These are phyloP conservation scores for Mesotaenium endlicherianum DNA, from an alignment of 139 green algal genomes.

Conservation along the genomic window DNA sequence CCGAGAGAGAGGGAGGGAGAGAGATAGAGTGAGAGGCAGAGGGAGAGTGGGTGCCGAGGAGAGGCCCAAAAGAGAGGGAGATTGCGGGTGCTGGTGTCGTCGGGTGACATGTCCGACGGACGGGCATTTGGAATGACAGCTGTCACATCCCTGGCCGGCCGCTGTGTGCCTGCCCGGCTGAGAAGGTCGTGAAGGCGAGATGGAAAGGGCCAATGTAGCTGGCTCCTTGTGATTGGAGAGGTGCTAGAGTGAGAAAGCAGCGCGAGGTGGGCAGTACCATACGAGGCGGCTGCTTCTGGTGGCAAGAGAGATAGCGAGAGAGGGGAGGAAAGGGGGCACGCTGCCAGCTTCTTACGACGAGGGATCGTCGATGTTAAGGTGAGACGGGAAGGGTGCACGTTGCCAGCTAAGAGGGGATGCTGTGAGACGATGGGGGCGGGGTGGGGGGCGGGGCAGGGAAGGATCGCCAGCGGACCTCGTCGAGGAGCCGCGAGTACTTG, in stretches of 20 bases:
- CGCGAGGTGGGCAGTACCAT: too few species aligned
- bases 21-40: background rate
- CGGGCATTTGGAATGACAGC: background rate
- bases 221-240: too few species aligned
- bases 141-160: background rate
- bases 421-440: background rate
- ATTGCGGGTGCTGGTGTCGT: background rate
- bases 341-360: background rate
- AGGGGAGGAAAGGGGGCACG: background rate
- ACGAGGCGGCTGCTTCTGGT: background rate
- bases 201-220: too few species aligned
- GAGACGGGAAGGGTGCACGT: background rate
- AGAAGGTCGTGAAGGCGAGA: too few species aligned
- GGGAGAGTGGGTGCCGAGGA: background rate
- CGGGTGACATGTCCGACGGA: background rate
- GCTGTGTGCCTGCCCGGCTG: background rate
- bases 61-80: background rate
- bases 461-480: constrained; percentile 44
- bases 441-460: background rate
- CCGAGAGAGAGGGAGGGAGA: background rate
- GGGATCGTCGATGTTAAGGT: background rate
- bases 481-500: constrained; percentile 65
- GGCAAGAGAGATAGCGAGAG: background rate
- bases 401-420: background rate
- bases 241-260: too few species aligned